These are phyloP conservation scores for Kurtzmaniella natalensis DNA, from an alignment of 1,139 yeast genomes.

Conservation along the genomic window DNA sequence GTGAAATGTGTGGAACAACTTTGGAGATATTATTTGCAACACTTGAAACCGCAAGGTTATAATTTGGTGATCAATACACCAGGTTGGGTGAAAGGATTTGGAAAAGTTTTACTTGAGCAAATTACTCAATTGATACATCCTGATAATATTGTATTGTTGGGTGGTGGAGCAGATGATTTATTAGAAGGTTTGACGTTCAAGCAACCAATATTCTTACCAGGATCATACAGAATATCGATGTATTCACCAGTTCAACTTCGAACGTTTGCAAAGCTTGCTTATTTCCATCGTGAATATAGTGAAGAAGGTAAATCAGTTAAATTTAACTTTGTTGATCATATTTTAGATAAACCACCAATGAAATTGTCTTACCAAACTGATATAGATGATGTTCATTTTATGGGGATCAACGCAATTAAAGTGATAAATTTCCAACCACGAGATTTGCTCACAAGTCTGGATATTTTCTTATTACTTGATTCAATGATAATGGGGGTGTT, in stretches of 20 bases:
- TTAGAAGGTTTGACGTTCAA: conserved; percentile 19
- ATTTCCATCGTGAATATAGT: conserved; percentile 42
- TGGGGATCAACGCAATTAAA: conserved; percentile 35
- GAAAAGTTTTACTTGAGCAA: conserved; percentile 57
- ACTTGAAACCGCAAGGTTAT: conserved; percentile 25
- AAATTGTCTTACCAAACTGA: conserved; percentile 38
- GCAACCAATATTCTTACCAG: conserved; percentile 20
- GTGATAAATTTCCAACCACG: conserved; percentile 28
- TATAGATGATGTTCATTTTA: conserved; percentile 15
- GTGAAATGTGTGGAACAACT: conserved; percentile 41
- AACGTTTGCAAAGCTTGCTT: conserved; percentile 44
- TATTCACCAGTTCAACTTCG: conserved; percentile 53
- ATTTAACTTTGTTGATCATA: conserved; percentile 48
- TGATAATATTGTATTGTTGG: conserved; percentile 40
- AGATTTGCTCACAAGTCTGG: conserved; percentile 26
- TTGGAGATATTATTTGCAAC: conserved; percentile 24
- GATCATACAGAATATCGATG: conserved; percentile 26
- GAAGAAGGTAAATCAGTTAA: not conserved
- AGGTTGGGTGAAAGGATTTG: conserved; percentile 93
- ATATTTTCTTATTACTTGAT: conserved; percentile 44
- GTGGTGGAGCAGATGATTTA: conserved; percentile 18
- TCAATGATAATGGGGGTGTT: conserved; percentile 52
- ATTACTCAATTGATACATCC: conserved; percentile 50
- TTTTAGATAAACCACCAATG: conserved; percentile 45
- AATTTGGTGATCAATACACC: conserved; percentile 74